Evolutionary conservation across 306 rosid species (phyloP).

Genomic region (Coriaria nepalensis): DNA sequence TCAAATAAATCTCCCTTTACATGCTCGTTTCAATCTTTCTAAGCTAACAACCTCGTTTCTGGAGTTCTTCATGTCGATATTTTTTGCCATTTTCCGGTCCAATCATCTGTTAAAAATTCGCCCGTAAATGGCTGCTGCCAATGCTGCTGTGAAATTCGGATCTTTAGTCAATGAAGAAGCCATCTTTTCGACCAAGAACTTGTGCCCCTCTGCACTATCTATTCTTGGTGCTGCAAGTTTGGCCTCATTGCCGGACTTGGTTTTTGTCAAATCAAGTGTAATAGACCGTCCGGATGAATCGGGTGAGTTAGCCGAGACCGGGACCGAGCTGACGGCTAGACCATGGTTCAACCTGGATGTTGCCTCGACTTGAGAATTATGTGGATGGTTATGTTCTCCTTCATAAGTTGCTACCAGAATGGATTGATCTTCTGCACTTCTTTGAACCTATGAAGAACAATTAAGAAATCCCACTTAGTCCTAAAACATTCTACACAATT

Average conservation of each 20-base stretch:
- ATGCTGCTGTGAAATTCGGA: constrained; percentile 85
- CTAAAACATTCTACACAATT: neutral
- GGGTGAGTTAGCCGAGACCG: constrained; percentile 25
- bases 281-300: constrained; percentile 31
- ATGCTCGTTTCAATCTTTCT: no score
- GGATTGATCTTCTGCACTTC: constrained; percentile 90
- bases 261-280: constrained; percentile 48
- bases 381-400: constrained; percentile 92
- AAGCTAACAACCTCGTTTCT: no score
- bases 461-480: neutral
- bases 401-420: constrained; percentile 83
- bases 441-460: constrained; percentile 55
- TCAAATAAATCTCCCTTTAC: no score
- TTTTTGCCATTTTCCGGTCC: constrained; percentile 8
- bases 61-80: neutral
- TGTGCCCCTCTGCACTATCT: constrained; percentile 41
- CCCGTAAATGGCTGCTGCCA: constrained; percentile 89
- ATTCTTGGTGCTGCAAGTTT: constrained; percentile 23
- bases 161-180: constrained; percentile 87
- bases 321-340: constrained; percentile 26
- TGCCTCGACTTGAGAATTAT: constrained; percentile 41
- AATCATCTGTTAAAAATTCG: constrained; percentile 16
- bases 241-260: constrained; percentile 30
- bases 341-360: constrained; percentile 39
- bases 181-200: constrained; percentile 82